phyloP scores from a whole-genome alignment of 2,329 filamentous ascomycete species.

The Fusarium xyrophilum region DNA sequence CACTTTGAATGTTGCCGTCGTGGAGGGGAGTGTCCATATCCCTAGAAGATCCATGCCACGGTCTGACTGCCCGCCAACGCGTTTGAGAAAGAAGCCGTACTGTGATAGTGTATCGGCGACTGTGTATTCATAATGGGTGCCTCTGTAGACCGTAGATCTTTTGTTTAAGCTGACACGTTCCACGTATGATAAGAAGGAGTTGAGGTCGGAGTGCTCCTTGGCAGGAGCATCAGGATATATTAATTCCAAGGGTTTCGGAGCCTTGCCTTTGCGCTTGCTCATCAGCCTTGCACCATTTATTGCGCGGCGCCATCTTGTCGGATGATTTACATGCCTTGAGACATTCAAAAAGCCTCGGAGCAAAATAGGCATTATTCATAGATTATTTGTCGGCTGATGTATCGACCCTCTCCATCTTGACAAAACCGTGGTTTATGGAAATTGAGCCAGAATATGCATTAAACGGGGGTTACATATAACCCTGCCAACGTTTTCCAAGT shows the following conservation, averaged over 20 bases:
- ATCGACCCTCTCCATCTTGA: not conserved
- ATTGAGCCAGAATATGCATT: constrained; percentile 17
- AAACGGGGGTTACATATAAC: not conserved
- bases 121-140: constrained; percentile 80
- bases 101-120: constrained; percentile 61
- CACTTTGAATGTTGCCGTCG: constrained; percentile 51
- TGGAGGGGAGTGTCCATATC: constrained; percentile 64
- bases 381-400: not conserved
- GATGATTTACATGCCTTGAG: not conserved
- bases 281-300: constrained; percentile 5
- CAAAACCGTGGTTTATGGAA: not conserved
- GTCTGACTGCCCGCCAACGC: constrained; percentile 72
- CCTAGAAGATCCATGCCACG: constrained; percentile 78
- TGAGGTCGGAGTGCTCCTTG: constrained; percentile 66
- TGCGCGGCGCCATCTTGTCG: not conserved
- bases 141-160: constrained; percentile 68
- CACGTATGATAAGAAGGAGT: constrained; percentile 71
- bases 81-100: constrained; percentile 69
- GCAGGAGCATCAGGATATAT: constrained; percentile 56
- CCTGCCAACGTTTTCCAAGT: not conserved
- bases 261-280: constrained; percentile 7
- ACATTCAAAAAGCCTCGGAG: constrained; percentile 6
- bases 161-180: constrained; percentile 61
- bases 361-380: constrained; percentile 22
- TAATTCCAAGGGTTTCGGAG: constrained; percentile 15